Evolutionary conservation across 1,139 yeast genomes (phyloP), one percentile per base, ranked within the genome.

Genomic region (Suhomyces guaymorum): DNA sequence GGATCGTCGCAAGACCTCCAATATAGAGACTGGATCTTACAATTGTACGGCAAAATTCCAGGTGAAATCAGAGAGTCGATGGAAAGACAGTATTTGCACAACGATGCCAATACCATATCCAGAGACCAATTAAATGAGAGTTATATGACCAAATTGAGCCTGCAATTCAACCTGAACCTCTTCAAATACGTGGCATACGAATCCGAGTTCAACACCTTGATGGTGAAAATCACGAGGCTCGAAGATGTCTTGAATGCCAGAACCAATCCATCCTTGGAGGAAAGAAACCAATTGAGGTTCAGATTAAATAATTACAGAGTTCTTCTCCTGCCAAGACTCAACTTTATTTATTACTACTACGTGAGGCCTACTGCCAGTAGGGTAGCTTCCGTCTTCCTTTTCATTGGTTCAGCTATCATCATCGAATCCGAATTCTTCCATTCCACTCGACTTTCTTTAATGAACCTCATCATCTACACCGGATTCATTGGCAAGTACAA

Each of bases 351-450:
- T 35, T 65, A 71, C 44, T 58, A 64, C 29, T 61, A 63, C 32
- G 35, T 78, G 4, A 54, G 68, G 10, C 89, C 92, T 0, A 38
- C 58, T 9, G 39, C 68, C 4, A 70, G 73, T 42, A 61, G 78
- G 19, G 32, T 68, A 0, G 32, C 64, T 3, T 58, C 83, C 3
- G 64, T 72, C 1, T 28, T 61, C 0, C 49, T 82, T 14, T 61
- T 57, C 37, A 35, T 38, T 4, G 48, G 51, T 5, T 77, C 90
- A 0, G 57, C 78, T 10, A 54, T 78, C 1, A 64, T 87, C 7
- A 69, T 83, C 14, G 82, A 84, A 63, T 82, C 92, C 12, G 96
- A 87, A 54, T 65, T 83, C 30, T 70, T 84, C 39, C 90, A 86
- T 53, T 83, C 88, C 5, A 80, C 92, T 2, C 64, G 57, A 33